phyloP scores from a whole-genome alignment of 2,329 filamentous ascomycete genomes.

The Botrytis byssoidea region DNA sequence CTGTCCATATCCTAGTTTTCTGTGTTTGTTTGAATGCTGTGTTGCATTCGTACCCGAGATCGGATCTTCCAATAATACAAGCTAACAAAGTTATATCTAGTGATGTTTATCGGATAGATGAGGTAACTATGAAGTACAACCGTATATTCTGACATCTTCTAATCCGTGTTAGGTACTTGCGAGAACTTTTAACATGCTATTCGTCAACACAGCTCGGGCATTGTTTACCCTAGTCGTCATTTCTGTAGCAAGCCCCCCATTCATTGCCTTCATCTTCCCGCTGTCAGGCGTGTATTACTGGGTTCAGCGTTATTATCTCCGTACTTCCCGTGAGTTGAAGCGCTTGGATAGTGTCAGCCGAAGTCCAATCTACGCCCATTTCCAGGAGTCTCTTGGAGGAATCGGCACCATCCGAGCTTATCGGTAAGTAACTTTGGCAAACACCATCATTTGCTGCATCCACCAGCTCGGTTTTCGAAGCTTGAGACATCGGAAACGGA shows the following conservation, averaged over 20 bases:
- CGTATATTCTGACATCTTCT: constrained; percentile 42
- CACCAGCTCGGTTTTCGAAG: background rate
- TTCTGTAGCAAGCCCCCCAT: constrained; percentile 74
- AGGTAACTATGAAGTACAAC: constrained; percentile 28
- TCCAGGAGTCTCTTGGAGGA: constrained; percentile 93
- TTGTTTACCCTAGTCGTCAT: constrained; percentile 86
- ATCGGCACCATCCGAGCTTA: constrained; percentile 96
- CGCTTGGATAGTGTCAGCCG: constrained; percentile 91
- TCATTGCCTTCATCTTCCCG: constrained; percentile 77
- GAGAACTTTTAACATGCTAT: constrained; percentile 96
- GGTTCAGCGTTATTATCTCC: constrained; percentile 95
- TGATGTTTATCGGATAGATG: constrained; percentile 51
- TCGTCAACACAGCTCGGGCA: constrained; percentile 71
- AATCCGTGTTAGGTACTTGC: constrained; percentile 90
- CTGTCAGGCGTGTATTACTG: constrained; percentile 79
- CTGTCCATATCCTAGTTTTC: background rate
- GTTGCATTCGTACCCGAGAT: constrained; percentile 8
- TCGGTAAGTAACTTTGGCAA: constrained; percentile 42
- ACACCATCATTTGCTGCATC: background rate
- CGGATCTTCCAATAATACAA: background rate
- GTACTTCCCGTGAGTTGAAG: constrained; percentile 95
- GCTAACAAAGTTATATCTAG: constrained; percentile 35
- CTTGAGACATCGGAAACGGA: background rate
- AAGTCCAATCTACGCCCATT: constrained; percentile 96
- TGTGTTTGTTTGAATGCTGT: constrained; percentile 4